Percentiles rank a stretch among this genome's conserved stretches.
Conservation (phyloP, 176 grass and related monocot genomes). For the sorghum (Sorghum bicolor) region DNA sequence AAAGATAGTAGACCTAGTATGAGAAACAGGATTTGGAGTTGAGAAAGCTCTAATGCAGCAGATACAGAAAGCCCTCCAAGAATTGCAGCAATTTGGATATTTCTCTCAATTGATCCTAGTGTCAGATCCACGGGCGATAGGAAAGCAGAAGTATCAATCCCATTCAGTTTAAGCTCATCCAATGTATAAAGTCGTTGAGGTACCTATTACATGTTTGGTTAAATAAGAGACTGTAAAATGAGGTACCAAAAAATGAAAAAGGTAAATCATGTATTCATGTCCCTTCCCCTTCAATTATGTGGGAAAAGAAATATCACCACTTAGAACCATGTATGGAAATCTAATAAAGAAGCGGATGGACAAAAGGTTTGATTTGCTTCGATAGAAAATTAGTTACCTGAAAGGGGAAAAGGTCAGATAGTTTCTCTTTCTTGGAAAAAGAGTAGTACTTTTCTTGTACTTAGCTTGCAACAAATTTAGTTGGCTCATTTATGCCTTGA, state of each 20-base stretch:
- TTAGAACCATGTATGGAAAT: not conserved
- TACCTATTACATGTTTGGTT: conserved; percentile 53
- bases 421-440: not conserved
- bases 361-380: not conserved
- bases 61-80: conserved; percentile 54
- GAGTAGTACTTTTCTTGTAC: not conserved
- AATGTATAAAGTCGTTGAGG: conserved; percentile 76
- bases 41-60: conserved; percentile 56
- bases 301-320: not conserved
- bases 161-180: conserved; percentile 87
- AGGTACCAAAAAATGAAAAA: not conserved
- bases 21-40: conserved; percentile 57
- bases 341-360: not conserved
- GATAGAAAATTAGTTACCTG: not conserved
- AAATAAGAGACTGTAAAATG: not conserved
- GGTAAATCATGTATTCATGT: not conserved
- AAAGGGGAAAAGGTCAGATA: not conserved
- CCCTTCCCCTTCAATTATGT: not conserved
- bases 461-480: not conserved
- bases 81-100: conserved; percentile 60
- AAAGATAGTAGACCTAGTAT: conserved; percentile 65
- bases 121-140: conserved; percentile 64
- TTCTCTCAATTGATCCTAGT: conserved; percentile 81
- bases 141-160: conserved; percentile 72
- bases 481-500: not conserved